Conservation (phyloP, 2,329 filamentous ascomycete species). For the Massarina eburnea region DNA sequence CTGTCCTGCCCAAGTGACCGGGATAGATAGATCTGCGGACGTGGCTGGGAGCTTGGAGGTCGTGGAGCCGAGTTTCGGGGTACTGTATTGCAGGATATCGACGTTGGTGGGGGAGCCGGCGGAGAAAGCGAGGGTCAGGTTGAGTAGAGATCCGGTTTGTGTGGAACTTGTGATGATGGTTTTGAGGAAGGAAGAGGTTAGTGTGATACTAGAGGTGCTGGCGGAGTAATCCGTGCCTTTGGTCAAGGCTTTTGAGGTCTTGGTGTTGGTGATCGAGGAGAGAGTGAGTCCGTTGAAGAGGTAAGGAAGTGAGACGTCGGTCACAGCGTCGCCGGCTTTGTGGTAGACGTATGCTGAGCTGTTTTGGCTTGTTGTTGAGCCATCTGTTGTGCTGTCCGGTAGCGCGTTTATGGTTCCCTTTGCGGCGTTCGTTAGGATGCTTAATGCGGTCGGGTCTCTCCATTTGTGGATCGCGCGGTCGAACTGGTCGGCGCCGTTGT, state of each 20-base stretch:
- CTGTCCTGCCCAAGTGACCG: constrained; percentile 56
- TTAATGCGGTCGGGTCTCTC: constrained; percentile 53
- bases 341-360: constrained; percentile 61
- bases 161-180: constrained; percentile 47
- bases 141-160: constrained; percentile 51
- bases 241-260: constrained; percentile 40
- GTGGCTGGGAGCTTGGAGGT: constrained; percentile 37
- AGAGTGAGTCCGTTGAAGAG: constrained; percentile 59
- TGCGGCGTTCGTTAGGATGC: constrained; percentile 51
- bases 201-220: constrained; percentile 48
- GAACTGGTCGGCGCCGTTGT: constrained; percentile 60
- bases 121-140: constrained; percentile 57
- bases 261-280: constrained; percentile 36
- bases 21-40: constrained; percentile 50
- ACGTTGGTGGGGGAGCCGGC: constrained; percentile 52
- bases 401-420: constrained; percentile 53
- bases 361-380: constrained; percentile 47
- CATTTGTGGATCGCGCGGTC: constrained; percentile 53
- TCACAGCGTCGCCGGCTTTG: constrained; percentile 48
- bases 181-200: constrained; percentile 51
- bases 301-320: constrained; percentile 51
- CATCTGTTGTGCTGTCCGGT: constrained; percentile 56
- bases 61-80: constrained; percentile 42
- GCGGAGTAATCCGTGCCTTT: constrained; percentile 52
- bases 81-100: constrained; percentile 57